These are phyloP conservation scores for Scytalidium lignicola DNA, from an alignment of 2,329 filamentous ascomycete species.

Conservation along the genomic window DNA sequence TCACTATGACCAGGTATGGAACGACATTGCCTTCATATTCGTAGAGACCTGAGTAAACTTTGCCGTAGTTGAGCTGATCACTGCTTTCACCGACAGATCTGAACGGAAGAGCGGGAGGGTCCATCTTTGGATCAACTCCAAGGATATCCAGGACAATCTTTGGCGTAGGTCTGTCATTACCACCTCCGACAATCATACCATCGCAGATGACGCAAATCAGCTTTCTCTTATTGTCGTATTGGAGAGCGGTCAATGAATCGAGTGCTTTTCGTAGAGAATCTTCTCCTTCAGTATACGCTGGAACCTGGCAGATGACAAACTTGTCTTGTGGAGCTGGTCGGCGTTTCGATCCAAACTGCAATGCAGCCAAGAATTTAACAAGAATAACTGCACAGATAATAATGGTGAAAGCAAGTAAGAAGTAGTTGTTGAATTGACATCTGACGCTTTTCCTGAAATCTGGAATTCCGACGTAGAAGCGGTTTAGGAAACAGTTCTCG, in stretches of 20 bases:
- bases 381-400: conserved; percentile 75
- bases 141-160: conserved; percentile 98
- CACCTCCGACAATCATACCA: conserved; percentile 91
- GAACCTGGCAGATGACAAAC: conserved; percentile 97
- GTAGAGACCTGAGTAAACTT: conserved; percentile 96
- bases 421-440: conserved; percentile 87
- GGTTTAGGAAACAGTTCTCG: conserved; percentile 74
- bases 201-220: conserved; percentile 95
- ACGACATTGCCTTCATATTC: conserved; percentile 98
- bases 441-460: conserved; percentile 76
- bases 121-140: conserved; percentile 93
- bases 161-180: conserved; percentile 93
- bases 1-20: conserved; percentile 91
- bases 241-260: conserved; percentile 87
- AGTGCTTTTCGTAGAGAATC: conserved; percentile 89
- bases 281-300: conserved; percentile 96
- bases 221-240: conserved; percentile 98
- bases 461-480: conserved; percentile 75
- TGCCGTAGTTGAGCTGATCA: conserved; percentile 95
- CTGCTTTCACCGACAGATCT: conserved; percentile 84
- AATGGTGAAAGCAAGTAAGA: conserved; percentile 82
- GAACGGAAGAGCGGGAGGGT: conserved; percentile 90
- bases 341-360: conserved; percentile 90
- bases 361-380: conserved; percentile 85
- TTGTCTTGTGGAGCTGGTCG: conserved; percentile 91